Base-by-base conservation (phyloP, 2,329 filamentous ascomycete species). In the Nakataea oryzae region DNA sequence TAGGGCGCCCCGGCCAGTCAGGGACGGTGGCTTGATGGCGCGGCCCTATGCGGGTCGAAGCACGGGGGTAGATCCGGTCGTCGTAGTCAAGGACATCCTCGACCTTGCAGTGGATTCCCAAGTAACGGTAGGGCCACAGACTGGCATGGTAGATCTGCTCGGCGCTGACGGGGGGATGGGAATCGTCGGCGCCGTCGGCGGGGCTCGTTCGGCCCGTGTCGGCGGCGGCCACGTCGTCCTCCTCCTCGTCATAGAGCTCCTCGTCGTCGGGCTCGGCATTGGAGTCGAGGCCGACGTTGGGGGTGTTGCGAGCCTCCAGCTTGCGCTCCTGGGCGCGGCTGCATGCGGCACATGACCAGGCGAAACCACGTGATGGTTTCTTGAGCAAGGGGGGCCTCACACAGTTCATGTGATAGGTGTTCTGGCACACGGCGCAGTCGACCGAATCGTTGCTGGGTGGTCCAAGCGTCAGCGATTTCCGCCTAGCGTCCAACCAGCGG, bases 371-470 rank as follows among this genome's bases (percentile, higher is more conserved):
- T 58, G 93, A 96, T 26, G 95, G 95, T 75, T 99, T 99, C 75
- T 97, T 99, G 61, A 92, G 82, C 65, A 99, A 76, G 50, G 93
- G 91, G 54, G 95, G 95, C 64, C 89, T 88, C 62, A 99, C 95
- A 74, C 95, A 99, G 70, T 93, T 91, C 93, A 99, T 97, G 78
- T 99, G 95, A 76, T 97, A 99, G 17, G 93, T 97, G 73, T 92
- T 88, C 71, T 88, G 85, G 75, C 95, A 99, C 62, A 97, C 92
- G 57, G 93, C 95, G 74, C 95, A 99, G 74, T 97, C 93, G 28
- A 97, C 95, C 54, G 95, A 97, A 76, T 97, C 91, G 73, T 90
- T 89, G 70, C 91, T 96, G 70, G n/a, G 41, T 50, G 41, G 41
- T 3, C 21, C 41, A n/a, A 50, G 41, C 41, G 41, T 50, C 8